A percentile compares a stretch with the other conserved stretches of the same genome.
phyloP scores from a whole-genome alignment of 1,284 basidiomycete species.

The Sparassis latifolia region DNA sequence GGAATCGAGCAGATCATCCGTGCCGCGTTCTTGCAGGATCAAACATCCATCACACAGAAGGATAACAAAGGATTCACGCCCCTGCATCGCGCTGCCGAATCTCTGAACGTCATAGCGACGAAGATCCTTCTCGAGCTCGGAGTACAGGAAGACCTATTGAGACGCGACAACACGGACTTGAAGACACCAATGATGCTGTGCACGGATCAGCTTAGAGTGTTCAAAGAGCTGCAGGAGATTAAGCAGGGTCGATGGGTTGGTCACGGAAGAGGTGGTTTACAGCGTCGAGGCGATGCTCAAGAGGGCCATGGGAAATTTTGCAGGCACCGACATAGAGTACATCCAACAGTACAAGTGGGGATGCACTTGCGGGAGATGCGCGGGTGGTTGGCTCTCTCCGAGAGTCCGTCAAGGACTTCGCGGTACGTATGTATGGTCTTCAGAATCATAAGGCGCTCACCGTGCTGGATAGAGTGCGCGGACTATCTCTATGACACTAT shows the following conservation, averaged over 20 bases:
- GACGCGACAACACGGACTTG: slow-evolving; percentile 4
- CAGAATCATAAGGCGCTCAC: no score
- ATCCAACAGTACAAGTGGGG: slow-evolving; percentile 8
- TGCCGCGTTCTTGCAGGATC: slow-evolving; percentile 1
- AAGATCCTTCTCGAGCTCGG: slow-evolving; percentile 4
- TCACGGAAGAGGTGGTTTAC: slow-evolving; percentile 1
- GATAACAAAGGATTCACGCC: slow-evolving; percentile 8
- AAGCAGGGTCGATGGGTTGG: slow-evolving; percentile 1
- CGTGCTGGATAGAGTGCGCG: no score
- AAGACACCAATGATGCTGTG: slow-evolving; percentile 8
- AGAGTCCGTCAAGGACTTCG: slow-evolving; percentile 2
- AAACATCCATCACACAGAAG: neutral
- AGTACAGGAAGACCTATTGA: neutral
- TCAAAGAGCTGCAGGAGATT: neutral
- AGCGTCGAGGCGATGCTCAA: slow-evolving; percentile 5
- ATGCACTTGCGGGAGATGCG: slow-evolving; percentile 15
- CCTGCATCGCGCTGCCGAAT: slow-evolving; percentile 7
- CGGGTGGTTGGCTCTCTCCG: slow-evolving; percentile 16
- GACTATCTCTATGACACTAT: neutral
- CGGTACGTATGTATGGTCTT: no score
- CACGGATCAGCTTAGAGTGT: neutral
- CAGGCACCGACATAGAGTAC: slow-evolving; percentile 1
- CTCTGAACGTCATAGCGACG: slow-evolving; percentile 1
- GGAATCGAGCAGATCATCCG: slow-evolving; percentile 1
- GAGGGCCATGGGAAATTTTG: slow-evolving; percentile 4